Percentiles rank a stretch among this genome's conserved stretches.
phyloP scores from a whole-genome alignment of 2,329 filamentous ascomycete genomes.

The Penicillium sp. region DNA sequence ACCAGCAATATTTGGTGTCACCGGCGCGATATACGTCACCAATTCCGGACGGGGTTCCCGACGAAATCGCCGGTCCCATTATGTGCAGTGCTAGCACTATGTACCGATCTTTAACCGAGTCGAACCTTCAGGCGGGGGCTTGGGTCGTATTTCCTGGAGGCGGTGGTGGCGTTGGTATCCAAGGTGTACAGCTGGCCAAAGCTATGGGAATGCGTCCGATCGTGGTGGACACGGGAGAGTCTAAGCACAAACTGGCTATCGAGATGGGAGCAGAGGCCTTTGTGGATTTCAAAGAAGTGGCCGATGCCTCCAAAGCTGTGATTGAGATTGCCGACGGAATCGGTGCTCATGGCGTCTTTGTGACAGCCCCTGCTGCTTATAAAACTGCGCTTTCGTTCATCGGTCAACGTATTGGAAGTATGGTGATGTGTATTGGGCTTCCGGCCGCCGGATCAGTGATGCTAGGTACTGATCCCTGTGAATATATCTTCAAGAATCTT shows the following conservation, averaged over 20 bases:
- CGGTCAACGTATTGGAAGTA: constrained; percentile 46
- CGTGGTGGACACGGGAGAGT: constrained; percentile 54
- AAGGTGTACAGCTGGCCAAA: constrained; percentile 55
- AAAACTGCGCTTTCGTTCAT: constrained; percentile 44
- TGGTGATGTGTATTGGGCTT: constrained; percentile 54
- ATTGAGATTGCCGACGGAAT: constrained; percentile 48
- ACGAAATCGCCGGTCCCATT: constrained; percentile 58
- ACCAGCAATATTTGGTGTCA: constrained; percentile 59
- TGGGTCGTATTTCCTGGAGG: constrained; percentile 48
- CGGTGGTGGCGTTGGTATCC: constrained; percentile 58
- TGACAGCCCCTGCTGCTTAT: constrained; percentile 43
- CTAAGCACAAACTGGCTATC: constrained; percentile 48
- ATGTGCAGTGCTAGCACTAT: constrained; percentile 62
- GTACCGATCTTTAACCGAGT: constrained; percentile 56
- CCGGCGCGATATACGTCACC: constrained; percentile 56
- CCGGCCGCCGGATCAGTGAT: constrained; percentile 23
- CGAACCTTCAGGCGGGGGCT: constrained; percentile 50
- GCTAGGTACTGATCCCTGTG: constrained; percentile 28
- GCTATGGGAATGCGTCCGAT: constrained; percentile 59
- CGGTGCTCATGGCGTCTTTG: constrained; percentile 49
- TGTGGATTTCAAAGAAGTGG: constrained; percentile 53
- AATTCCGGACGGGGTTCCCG: constrained; percentile 56
- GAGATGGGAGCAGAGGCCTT: constrained; percentile 56
- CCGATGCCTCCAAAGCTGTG: constrained; percentile 41
- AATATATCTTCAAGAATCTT: constrained; percentile 28